A percentile compares a stretch with the other conserved stretches of the same genome.
phyloP scores from a whole-genome alignment of 805 yeast genomes.

The Ogataea nonfermentans region DNA sequence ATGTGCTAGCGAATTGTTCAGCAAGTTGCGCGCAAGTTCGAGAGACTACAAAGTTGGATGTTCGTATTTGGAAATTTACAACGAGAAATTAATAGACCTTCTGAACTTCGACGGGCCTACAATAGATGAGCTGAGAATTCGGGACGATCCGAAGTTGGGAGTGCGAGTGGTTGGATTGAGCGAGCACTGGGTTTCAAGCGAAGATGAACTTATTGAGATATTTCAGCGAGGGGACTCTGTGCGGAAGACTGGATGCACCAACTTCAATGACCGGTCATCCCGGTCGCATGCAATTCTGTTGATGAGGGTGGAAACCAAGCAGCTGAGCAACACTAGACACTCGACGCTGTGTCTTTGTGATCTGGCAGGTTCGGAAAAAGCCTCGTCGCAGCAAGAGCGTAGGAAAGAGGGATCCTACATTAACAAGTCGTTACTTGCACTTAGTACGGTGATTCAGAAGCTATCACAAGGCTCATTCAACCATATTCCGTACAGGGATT shows the following conservation, averaged over 20 bases:
- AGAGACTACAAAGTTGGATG: conserved; percentile 48
- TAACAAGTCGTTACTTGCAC: conserved; percentile 84
- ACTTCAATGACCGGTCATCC: conserved; percentile 81
- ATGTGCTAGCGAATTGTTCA: conserved; percentile 61
- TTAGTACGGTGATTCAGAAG: conserved; percentile 89
- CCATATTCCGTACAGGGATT: conserved; percentile 91
- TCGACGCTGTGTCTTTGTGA: conserved; percentile 85
- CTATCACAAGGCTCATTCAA: conserved; percentile 39
- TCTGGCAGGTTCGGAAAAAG: conserved; percentile 95
- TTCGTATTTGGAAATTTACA: conserved; percentile 83
- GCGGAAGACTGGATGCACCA: conserved; percentile 84
- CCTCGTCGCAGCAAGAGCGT: conserved; percentile 71
- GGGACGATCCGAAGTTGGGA: conserved; percentile 75
- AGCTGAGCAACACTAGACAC: conserved; percentile 40
- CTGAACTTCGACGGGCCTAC: conserved; percentile 42
- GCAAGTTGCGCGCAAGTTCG: conserved; percentile 37
- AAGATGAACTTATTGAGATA: conserved; percentile 57
- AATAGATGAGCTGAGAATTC: conserved; percentile 60
- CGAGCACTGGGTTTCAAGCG: conserved; percentile 54
- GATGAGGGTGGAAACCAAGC: conserved; percentile 51
- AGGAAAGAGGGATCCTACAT: conserved; percentile 92
- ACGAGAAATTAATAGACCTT: conserved; percentile 81
- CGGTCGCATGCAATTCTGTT: conserved; percentile 90
- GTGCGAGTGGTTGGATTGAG: conserved; percentile 73
- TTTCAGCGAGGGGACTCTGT: conserved; percentile 69